phyloP scores from a whole-genome alignment of 371 early-diverging fungal species.

The Apophysomyces variabilis region DNA sequence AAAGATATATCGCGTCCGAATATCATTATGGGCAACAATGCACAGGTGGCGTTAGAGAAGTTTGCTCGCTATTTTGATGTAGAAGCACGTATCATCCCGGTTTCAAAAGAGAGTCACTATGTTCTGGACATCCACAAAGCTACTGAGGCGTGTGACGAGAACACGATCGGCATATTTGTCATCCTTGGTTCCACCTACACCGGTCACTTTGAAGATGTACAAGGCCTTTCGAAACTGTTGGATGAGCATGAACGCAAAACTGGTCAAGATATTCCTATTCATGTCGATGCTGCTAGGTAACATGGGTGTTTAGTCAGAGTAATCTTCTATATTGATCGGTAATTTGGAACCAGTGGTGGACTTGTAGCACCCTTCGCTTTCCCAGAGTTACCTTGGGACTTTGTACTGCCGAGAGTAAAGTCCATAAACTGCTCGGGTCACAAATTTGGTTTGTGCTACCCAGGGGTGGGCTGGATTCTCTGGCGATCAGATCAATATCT shows the following conservation, averaged over 20 bases:
- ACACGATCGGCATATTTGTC: conserved; percentile 71
- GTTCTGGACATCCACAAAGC: conserved; percentile 57
- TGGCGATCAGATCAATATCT: conserved; percentile 64
- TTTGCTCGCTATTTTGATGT: conserved; percentile 74
- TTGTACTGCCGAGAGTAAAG: conserved; percentile 60
- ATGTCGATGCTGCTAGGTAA: conserved; percentile 70
- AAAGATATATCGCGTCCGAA: conserved; percentile 65
- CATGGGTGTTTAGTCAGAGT: background rate
- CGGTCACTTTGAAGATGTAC: conserved; percentile 76
- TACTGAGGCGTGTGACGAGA: conserved; percentile 64
- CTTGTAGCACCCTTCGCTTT: conserved; percentile 76
- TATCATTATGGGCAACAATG: conserved; percentile 68
- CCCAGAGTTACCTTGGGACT: conserved; percentile 71
- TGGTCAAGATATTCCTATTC: conserved; percentile 66
- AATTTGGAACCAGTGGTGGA: conserved; percentile 50
- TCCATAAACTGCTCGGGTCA: conserved; percentile 74
- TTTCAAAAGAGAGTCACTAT: conserved; percentile 50
- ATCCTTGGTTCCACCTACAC: conserved; percentile 79
- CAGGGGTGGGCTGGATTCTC: conserved; percentile 74
- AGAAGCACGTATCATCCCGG: conserved; percentile 64
- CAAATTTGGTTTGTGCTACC: conserved; percentile 71
- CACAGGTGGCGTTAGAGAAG: conserved; percentile 66
- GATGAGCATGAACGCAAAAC: conserved; percentile 54
- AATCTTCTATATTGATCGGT: background rate
- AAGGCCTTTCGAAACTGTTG: conserved; percentile 57